Percentiles rank a stretch among this genome's conserved stretches.
These are phyloP conservation scores for Crithidia bombi DNA, from an alignment of 208 protist species.

Conservation along the genomic window DNA sequence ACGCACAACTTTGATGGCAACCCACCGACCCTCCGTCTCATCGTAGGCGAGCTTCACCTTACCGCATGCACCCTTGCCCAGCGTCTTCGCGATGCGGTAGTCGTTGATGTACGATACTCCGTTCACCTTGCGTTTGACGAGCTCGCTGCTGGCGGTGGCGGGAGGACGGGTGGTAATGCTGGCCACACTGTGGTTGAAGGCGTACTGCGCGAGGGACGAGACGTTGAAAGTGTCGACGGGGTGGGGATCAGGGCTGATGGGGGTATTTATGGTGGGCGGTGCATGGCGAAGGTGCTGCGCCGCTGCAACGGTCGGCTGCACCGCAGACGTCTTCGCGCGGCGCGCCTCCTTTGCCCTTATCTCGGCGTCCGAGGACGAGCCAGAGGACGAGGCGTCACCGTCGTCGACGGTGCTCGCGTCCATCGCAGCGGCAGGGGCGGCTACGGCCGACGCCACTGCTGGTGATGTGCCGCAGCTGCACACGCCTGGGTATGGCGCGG, in stretches of 20 bases:
- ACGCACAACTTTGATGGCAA: conserved; percentile 74
- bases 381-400: background rate
- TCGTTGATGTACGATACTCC: conserved; percentile 59
- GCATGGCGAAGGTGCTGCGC: background rate
- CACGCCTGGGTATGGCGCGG: too few relatives aligned
- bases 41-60: conserved; percentile 70
- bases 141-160: conserved; percentile 4
- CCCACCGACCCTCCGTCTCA: conserved; percentile 29
- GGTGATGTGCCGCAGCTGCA: too few relatives aligned
- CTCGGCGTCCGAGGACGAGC: background rate
- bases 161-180: conserved; percentile 11
- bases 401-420: background rate
- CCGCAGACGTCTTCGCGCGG: too few relatives aligned
- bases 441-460: too few relatives aligned
- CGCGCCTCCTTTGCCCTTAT: background rate
- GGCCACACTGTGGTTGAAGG: conserved; percentile 4
- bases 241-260: background rate
- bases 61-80: conserved; percentile 69
- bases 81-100: conserved; percentile 62
- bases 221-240: background rate
- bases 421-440: too few relatives aligned
- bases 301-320: background rate
- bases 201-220: conserved; percentile 5
- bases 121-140: conserved; percentile 6
- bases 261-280: background rate